A percentile compares a stretch with the other conserved stretches of the same genome.
phyloP scores from a whole-genome alignment of 768 basidiomycete species.

The Russula lepida region DNA sequence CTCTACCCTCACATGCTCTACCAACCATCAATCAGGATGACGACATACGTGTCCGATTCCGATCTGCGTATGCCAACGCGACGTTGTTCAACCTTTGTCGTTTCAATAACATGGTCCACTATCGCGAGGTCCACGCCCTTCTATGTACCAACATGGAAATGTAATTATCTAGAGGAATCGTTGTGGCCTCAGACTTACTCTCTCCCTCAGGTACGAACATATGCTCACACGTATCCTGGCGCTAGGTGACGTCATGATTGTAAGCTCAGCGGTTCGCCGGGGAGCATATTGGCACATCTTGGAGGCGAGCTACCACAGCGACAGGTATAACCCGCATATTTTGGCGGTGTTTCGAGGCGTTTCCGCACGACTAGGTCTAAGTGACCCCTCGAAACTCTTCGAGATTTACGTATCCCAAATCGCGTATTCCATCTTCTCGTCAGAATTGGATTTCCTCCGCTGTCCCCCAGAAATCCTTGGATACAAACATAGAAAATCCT shows the following conservation, averaged over 20 bases:
- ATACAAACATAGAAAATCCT: constrained; percentile 56
- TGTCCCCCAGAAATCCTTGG: constrained; percentile 73
- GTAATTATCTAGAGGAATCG: constrained; percentile 32
- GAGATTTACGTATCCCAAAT: constrained; percentile 71
- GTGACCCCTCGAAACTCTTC: constrained; percentile 54
- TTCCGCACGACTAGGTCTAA: constrained; percentile 58
- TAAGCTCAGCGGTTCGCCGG: constrained; percentile 66
- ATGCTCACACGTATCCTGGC: constrained; percentile 67
- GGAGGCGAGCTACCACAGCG: constrained; percentile 48
- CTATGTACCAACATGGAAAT: constrained; percentile 40
- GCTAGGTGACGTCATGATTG: constrained; percentile 71
- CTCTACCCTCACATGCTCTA: constrained; percentile 38
- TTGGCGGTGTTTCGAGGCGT: constrained; percentile 51
- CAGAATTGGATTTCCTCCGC: constrained; percentile 40
- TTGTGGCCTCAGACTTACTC: not conserved
- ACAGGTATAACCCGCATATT: constrained; percentile 33
- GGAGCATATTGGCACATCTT: constrained; percentile 85
- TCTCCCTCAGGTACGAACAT: constrained; percentile 40
- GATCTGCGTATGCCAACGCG: constrained; percentile 53
- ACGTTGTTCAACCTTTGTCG: constrained; percentile 47
- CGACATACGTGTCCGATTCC: constrained; percentile 81
- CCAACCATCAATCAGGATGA: constrained; percentile 51
- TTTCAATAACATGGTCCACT: constrained; percentile 32
- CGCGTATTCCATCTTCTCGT: constrained; percentile 53
- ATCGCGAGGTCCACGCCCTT: constrained; percentile 38